These are phyloP conservation scores for Conticribra guillardii DNA, from an alignment of 108 stramenopile species.

Conservation along the genomic window DNA sequence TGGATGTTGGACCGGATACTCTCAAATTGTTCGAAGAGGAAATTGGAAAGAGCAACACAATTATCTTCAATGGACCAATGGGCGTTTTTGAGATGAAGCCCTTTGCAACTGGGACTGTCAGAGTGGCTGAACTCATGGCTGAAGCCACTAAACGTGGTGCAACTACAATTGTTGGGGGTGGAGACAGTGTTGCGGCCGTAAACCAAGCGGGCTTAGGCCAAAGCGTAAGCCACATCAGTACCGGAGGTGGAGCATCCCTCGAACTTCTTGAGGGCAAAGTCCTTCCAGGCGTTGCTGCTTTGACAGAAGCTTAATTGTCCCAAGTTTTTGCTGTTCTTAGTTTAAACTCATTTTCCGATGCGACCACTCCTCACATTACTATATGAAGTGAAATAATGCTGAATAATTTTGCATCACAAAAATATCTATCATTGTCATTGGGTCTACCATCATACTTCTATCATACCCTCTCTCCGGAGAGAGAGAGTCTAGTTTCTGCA, in stretches of 20 bases:
- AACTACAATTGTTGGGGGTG: conserved; percentile 95
- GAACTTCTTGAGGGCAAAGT: conserved; percentile 98
- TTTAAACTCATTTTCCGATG: too few relatives aligned
- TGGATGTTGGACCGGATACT: conserved; percentile 96
- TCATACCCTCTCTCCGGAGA: too few relatives aligned
- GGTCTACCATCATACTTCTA: too few relatives aligned
- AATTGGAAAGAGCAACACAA: conserved; percentile 83
- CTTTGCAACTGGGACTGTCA: conserved; percentile 90
- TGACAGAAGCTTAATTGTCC: conserved; percentile 84
- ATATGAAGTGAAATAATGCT: too few relatives aligned
- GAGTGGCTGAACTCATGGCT: conserved; percentile 89
- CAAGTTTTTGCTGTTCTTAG: too few relatives aligned
- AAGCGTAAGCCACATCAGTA: conserved; percentile 94
- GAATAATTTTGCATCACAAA: too few relatives aligned
- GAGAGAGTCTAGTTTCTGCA: too few relatives aligned
- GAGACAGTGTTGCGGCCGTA: conserved; percentile 97
- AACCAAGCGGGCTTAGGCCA: conserved; percentile 92
- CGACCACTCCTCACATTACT: too few relatives aligned
- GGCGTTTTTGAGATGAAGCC: conserved; percentile 97
- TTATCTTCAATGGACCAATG: conserved; percentile 96
- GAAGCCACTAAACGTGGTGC: conserved; percentile 91
- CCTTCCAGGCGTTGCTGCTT: conserved; percentile 91
- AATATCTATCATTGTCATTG: too few relatives aligned
- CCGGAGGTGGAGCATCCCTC: conserved; percentile 96
- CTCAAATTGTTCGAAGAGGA: conserved; percentile 80